Evolutionary conservation across 1,284 basidiomycete species (phyloP).

Genomic region (Phlebopus sp.): DNA sequence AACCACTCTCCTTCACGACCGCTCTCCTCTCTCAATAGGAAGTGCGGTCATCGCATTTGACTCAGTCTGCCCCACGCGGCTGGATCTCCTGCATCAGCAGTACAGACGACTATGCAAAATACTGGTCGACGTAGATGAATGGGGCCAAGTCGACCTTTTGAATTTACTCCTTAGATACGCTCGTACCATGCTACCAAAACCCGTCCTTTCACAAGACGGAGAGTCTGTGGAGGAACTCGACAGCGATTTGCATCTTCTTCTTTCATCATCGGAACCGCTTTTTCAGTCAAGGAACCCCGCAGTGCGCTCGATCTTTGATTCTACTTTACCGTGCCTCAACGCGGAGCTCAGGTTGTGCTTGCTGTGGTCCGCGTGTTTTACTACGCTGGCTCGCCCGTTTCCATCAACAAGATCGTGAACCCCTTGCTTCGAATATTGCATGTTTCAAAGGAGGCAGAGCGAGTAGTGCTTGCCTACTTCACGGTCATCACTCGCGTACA

Average conservation of each 20-base stretch:
- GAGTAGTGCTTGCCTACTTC: slow-evolving; percentile 72
- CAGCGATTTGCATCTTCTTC: slow-evolving; percentile 71
- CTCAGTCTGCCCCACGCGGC: slow-evolving; percentile 76
- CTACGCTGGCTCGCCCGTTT: slow-evolving; percentile 64
- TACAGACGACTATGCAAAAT: slow-evolving; percentile 84
- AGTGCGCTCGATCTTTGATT: slow-evolving; percentile 41
- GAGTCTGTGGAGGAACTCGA: slow-evolving; percentile 51
- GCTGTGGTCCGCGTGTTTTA: slow-evolving; percentile 72
- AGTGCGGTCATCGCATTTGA: slow-evolving; percentile 85
- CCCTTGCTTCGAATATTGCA: slow-evolving; percentile 71
- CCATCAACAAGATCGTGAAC: slow-evolving; percentile 52
- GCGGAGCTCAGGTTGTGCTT: slow-evolving; percentile 65
- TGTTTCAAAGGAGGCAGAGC: slow-evolving; percentile 64
- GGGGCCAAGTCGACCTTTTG: slow-evolving; percentile 87
- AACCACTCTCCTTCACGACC: slow-evolving; percentile 73
- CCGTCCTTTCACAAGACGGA: slow-evolving; percentile 39
- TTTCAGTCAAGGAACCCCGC: slow-evolving; percentile 86
- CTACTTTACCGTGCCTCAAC: not conserved
- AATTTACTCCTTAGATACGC: slow-evolving; percentile 83
- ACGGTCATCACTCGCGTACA: slow-evolving; percentile 57
- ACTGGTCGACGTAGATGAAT: slow-evolving; percentile 91
- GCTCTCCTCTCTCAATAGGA: slow-evolving; percentile 86
- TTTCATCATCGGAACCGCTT: slow-evolving; percentile 72
- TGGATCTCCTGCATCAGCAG: slow-evolving; percentile 87
- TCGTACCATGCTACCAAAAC: slow-evolving; percentile 79